Percentiles rank a stretch among this genome's conserved stretches.
phyloP scores from a whole-genome alignment of 768 basidiomycete species.

The Podaxis sp. region DNA sequence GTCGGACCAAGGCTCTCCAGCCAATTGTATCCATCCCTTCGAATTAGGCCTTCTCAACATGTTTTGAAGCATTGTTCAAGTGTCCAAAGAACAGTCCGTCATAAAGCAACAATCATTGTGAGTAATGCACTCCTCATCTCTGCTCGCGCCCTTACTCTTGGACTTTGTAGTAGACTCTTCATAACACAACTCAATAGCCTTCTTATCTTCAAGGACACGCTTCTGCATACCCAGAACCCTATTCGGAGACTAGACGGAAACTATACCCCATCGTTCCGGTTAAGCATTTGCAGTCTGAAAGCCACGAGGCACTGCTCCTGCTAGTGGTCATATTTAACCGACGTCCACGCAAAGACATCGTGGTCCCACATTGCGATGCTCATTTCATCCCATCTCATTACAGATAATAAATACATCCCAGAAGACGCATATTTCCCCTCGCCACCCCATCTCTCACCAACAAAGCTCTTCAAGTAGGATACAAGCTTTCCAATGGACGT shows the following conservation, averaged over 20 bases:
- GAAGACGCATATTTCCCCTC: background rate
- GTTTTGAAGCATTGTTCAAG: background rate
- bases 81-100: background rate
- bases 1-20: background rate
- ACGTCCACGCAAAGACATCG: slow-evolving; percentile 14
- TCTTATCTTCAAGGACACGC: background rate
- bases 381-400: slow-evolving; percentile 5
- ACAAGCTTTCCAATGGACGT: slow-evolving; percentile 36
- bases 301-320: slow-evolving; percentile 11
- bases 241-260: background rate
- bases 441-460: background rate
- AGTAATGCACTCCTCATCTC: background rate
- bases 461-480: background rate
- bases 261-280: background rate
- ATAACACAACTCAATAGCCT: background rate
- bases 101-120: background rate
- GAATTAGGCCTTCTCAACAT: background rate
- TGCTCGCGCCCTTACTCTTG: background rate
- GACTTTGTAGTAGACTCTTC: background rate
- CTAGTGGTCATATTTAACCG: background rate
- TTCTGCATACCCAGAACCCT: background rate
- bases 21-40: background rate
- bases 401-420: slow-evolving; percentile 11
- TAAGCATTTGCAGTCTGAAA: background rate
- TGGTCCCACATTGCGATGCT: slow-evolving; percentile 6